Evolutionary conservation across 2,329 filamentous ascomycete species (phyloP).

Genomic region (Fusarium foetens): DNA sequence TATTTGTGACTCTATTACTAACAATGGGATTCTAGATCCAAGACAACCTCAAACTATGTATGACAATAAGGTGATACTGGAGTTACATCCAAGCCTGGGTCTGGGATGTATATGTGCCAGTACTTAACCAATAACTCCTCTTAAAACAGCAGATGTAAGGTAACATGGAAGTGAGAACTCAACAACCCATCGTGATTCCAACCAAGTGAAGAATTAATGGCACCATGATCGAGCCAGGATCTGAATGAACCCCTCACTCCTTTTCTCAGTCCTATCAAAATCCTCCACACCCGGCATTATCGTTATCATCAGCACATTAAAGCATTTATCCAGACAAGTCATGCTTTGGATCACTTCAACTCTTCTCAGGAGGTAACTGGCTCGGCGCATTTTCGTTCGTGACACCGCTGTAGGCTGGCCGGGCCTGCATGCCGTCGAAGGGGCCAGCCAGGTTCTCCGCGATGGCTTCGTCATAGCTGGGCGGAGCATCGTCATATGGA

Average conservation of each 20-base stretch:
- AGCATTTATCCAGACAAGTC: background rate
- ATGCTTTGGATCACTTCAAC: constrained; percentile 30
- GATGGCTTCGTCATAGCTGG: constrained; percentile 94
- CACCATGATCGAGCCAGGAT: constrained; percentile 3
- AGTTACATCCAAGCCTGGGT: constrained; percentile 14
- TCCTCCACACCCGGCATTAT: constrained; percentile 12
- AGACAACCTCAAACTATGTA: background rate
- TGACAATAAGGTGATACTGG: background rate
- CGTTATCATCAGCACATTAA: constrained; percentile 25
- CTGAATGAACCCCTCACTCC: constrained; percentile 4
- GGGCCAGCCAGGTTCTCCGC: constrained; percentile 78
- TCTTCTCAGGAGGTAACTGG: constrained; percentile 57
- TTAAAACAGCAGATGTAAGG: background rate
- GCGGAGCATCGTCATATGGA: constrained; percentile 80
- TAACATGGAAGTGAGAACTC: background rate
- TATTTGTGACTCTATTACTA: background rate
- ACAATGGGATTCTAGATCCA: background rate
- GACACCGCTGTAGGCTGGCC: constrained; percentile 74
- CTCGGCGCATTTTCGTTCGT: constrained; percentile 70
- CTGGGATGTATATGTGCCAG: background rate
- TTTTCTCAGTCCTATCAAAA: background rate
- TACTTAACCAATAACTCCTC: background rate
- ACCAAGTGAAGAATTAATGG: background rate
- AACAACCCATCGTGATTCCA: background rate
- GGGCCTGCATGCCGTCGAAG: constrained; percentile 67